Evolutionary conservation across 768 basidiomycete species (phyloP), one percentile per base, ranked within the genome.

Genomic region (Auricularia sp.): DNA sequence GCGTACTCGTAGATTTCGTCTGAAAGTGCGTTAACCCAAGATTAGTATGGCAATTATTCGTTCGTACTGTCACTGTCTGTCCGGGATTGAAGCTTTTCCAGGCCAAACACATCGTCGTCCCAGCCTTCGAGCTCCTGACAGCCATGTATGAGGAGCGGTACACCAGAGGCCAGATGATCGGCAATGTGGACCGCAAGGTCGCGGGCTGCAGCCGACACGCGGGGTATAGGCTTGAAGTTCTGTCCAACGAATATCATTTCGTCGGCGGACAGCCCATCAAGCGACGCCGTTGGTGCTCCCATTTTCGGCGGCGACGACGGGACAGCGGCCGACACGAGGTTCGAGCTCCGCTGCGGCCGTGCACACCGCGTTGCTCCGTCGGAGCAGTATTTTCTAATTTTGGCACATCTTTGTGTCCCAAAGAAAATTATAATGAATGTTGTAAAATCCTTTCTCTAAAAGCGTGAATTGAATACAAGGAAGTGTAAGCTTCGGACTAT

Each of bases 131-230:
- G 79, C 61, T 80, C 72, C 62, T 90, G 83, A 73, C 83, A 84
- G 14, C 81, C 82, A 64, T 83, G 76, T 16, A 93, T 80, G 34
- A 93, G 81, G 61, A 91, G 68, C 0, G 91, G 91, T 12, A 73
- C 66, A 1, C 88, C 88, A 16, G 70, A 66, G 3, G 66, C 60
- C 59, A 90, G 87, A 58, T 83, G 79, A 8, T 74, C 62, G 36
- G 72, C 67, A 36, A 90, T 78, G 43, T 72, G 64, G 29, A 82
- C 69, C 2, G 67, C 70, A 3, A 71, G 69, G 36, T 72, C 67
- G 10, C 67, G 67, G 36, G 67, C 70, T 21, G 72, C 71, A 0
- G 74, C 75, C 4, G 76, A 74, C 4, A 83, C 69, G 5, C 82
- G 80, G 39, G 70, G 65, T 36, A 84, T 73, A 14, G 64, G 64